Evolutionary conservation across 177 flowering plant species (phyloP).

Genomic region (Vitis hybrid): DNA sequence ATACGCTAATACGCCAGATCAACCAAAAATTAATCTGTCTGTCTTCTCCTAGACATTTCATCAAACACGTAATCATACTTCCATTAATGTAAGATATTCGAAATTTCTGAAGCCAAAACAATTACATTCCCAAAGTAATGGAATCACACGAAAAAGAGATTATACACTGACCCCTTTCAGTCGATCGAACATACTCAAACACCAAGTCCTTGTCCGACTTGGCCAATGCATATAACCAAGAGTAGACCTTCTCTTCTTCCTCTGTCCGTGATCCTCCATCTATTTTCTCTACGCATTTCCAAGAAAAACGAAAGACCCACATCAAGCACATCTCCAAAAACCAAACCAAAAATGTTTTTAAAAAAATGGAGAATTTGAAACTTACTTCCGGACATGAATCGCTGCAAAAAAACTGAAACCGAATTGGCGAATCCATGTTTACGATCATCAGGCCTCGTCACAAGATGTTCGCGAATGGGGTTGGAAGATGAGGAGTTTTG

Average conservation of each 20-base stretch:
- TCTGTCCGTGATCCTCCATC: conserved; percentile 54
- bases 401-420: conserved; percentile 18
- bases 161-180: conserved; percentile 64
- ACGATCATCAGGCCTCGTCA: conserved; percentile 10
- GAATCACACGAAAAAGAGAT: not conserved
- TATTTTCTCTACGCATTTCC: conserved; percentile 32
- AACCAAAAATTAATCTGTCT: not conserved
- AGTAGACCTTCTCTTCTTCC: conserved; percentile 65
- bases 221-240: conserved; percentile 68
- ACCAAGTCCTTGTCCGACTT: conserved; percentile 49
- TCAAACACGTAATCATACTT: conserved; percentile 6
- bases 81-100: not conserved
- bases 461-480: conserved; percentile 19
- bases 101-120: not conserved
- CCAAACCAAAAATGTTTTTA: not conserved
- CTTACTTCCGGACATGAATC: conserved; percentile 42
- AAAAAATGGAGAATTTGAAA: not conserved
- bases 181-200: conserved; percentile 70
- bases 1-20: not conserved
- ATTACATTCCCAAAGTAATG: not conserved
- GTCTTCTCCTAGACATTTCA: conserved; percentile 8
- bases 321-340: conserved; percentile 7
- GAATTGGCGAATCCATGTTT: conserved; percentile 10
- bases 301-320: not conserved
- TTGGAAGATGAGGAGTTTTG: conserved; percentile 6